These are phyloP conservation scores for Silybum marianum DNA, from an alignment of 129 eudicot genomes.

Conservation along the genomic window DNA sequence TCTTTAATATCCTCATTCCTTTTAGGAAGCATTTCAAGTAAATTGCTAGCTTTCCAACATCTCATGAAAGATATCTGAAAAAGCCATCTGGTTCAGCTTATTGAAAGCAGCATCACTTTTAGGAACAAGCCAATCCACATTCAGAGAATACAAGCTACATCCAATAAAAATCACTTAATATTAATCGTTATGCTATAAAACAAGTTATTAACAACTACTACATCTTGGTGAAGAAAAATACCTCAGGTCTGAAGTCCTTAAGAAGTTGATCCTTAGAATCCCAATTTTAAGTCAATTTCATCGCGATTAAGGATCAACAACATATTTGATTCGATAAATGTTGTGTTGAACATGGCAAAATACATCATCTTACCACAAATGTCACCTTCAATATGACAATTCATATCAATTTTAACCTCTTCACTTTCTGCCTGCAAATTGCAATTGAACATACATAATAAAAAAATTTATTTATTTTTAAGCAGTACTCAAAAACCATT, in stretches of 20 bases:
- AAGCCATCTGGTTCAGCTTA: slow-evolving; percentile 54
- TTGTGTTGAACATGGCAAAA: slow-evolving; percentile 84
- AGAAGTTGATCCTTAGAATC: slow-evolving; percentile 75
- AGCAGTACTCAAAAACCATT: neutral
- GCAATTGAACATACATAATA: neutral
- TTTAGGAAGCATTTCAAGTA: slow-evolving; percentile 25
- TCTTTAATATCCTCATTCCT: slow-evolving; percentile 29
- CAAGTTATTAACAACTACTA: neutral
- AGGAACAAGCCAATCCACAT: slow-evolving; percentile 82
- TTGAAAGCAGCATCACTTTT: slow-evolving; percentile 60
- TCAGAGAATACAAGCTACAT: slow-evolving; percentile 93
- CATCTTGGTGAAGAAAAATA: slow-evolving; percentile 21
- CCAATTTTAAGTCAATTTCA: slow-evolving; percentile 80
- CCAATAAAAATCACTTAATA: slow-evolving; percentile 11
- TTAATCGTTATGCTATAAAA: neutral
- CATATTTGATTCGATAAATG: slow-evolving; percentile 85
- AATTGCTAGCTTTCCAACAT: slow-evolving; percentile 36
- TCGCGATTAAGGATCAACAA: slow-evolving; percentile 70
- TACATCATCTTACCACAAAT: slow-evolving; percentile 77
- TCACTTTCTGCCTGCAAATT: slow-evolving; percentile 86
- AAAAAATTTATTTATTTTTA: neutral
- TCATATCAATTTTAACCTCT: slow-evolving; percentile 77
- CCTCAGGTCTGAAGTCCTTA: slow-evolving; percentile 92
- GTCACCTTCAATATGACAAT: slow-evolving; percentile 89
- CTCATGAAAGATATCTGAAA: slow-evolving; percentile 42